Conservation (phyloP, 108 stramenopile species). For the Cyclostephanos tholiformis region DNA sequence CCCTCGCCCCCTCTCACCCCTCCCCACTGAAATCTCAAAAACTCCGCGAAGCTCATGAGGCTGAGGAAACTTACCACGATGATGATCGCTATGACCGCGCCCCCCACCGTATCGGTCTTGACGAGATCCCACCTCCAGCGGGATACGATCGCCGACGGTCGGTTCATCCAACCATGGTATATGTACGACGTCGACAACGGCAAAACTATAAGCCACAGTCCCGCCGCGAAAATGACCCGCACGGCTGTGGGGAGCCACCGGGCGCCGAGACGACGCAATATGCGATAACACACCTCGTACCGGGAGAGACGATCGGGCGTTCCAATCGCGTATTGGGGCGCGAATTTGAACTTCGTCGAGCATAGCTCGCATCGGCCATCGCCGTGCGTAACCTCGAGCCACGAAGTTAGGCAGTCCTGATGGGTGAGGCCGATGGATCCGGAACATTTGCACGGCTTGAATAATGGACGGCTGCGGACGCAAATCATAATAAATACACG, state of each 20-base stretch:
- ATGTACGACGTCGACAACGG: constrained; percentile 85
- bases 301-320: constrained; percentile 77
- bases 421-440: constrained; percentile 91
- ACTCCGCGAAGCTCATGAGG: constrained; percentile 95
- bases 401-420: constrained; percentile 89
- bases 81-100: constrained; percentile 76
- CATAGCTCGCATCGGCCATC: constrained; percentile 87
- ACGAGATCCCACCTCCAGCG: constrained; percentile 60
- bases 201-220: constrained; percentile 82
- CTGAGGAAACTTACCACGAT: constrained; percentile 88
- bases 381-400: constrained; percentile 82
- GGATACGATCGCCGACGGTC: constrained; percentile 59
- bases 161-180: constrained; percentile 90
- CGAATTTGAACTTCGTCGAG: constrained; percentile 80
- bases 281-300: constrained; percentile 66
- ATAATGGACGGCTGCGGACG: constrained; percentile 67
- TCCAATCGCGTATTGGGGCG: constrained; percentile 74
- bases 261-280: constrained; percentile 63
- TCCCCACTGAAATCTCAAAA: constrained; percentile 80
- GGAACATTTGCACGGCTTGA: constrained; percentile 86
- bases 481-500: neutral
- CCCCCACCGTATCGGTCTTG: constrained; percentile 70
- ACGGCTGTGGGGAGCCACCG: constrained; percentile 80
- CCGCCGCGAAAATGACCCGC: constrained; percentile 60
- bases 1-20: constrained; percentile 1